phyloP scores from a whole-genome alignment of 768 basidiomycete species.

The Phylloporus sp. region DNA sequence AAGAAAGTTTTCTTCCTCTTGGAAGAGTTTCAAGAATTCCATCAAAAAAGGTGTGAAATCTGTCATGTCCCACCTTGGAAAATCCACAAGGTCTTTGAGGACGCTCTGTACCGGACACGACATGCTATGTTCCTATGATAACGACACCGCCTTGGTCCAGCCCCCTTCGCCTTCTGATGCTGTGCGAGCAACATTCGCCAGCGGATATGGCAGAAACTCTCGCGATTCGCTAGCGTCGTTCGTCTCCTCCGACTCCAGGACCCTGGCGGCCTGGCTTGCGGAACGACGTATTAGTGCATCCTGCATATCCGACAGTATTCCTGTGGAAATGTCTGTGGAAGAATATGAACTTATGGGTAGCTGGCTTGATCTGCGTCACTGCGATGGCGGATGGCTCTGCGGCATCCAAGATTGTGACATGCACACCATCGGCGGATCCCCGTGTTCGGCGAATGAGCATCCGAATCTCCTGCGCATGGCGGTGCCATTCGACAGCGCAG shows the following conservation, averaged over 20 bases:
- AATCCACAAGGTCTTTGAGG: conserved; percentile 12
- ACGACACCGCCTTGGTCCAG: not conserved
- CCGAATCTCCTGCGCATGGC: conserved; percentile 17
- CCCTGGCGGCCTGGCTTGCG: conserved; percentile 37
- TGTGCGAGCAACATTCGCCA: conserved; percentile 1
- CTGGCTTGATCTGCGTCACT: conserved; percentile 35
- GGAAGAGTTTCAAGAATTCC: conserved; percentile 33
- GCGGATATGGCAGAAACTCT: conserved; percentile 12
- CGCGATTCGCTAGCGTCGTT: conserved; percentile 27
- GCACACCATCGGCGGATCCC: conserved; percentile 34
- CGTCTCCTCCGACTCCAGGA: conserved; percentile 33
- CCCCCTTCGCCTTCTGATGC: not conserved
- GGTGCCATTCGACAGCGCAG: conserved; percentile 25
- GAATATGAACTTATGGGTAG: conserved; percentile 49
- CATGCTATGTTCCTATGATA: conserved; percentile 9
- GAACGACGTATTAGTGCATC: conserved; percentile 33
- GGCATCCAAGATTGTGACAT: conserved; percentile 26
- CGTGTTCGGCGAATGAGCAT: conserved; percentile 21
- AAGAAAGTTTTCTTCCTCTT: conserved; percentile 22
- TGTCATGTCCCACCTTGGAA: conserved; percentile 17
- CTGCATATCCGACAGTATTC: conserved; percentile 24
- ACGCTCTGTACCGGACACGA: conserved; percentile 7
- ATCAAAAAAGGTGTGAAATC: conserved; percentile 22
- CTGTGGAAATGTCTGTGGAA: conserved; percentile 38
- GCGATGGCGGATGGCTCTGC: conserved; percentile 26